Evolutionary conservation across 106 monocot genomes (phyloP).

Genomic region (Apostasia shenzhenica): DNA sequence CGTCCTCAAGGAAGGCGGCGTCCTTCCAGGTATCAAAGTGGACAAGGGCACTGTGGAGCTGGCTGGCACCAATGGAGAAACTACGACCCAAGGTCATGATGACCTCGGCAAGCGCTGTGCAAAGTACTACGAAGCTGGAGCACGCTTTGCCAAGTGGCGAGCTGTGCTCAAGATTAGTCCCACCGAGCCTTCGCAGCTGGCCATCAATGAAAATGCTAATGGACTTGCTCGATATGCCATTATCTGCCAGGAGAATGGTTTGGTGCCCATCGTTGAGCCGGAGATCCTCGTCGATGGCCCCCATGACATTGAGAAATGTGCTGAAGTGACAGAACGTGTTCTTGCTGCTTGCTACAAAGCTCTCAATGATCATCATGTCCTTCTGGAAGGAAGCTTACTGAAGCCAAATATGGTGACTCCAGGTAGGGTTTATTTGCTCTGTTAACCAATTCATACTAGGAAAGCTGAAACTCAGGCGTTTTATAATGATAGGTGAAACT

Average conservation of each 20-base stretch:
- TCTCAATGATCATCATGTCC: constrained; percentile 40
- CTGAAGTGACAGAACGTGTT: constrained; percentile 35
- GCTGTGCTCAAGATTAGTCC: constrained; percentile 39
- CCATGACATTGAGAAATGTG: constrained; percentile 39
- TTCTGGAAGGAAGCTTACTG: constrained; percentile 31
- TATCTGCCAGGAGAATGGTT: constrained; percentile 47
- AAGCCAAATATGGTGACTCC: constrained; percentile 56
- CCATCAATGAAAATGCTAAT: constrained; percentile 37
- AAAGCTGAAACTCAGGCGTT: too few species aligned
- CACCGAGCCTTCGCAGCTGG: constrained; percentile 37
- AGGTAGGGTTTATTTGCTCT: too few species aligned
- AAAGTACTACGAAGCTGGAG: constrained; percentile 45
- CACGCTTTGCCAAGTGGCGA: constrained; percentile 55
- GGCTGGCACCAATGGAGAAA: constrained; percentile 40
- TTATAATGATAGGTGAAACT: too few species aligned
- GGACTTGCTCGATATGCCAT: constrained; percentile 42
- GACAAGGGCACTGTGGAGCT: constrained; percentile 51
- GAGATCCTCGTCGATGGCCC: constrained; percentile 46
- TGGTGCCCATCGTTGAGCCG: constrained; percentile 47
- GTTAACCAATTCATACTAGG: too few species aligned
- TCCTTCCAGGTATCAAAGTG: constrained; percentile 47
- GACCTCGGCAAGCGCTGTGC: constrained; percentile 51
- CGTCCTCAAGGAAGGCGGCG: constrained; percentile 46
- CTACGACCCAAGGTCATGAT: constrained; percentile 45
- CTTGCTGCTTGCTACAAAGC: constrained; percentile 49